phyloP scores from a whole-genome alignment of 176 grass and related monocot genomes.

The Aegilops sharonensis region DNA sequence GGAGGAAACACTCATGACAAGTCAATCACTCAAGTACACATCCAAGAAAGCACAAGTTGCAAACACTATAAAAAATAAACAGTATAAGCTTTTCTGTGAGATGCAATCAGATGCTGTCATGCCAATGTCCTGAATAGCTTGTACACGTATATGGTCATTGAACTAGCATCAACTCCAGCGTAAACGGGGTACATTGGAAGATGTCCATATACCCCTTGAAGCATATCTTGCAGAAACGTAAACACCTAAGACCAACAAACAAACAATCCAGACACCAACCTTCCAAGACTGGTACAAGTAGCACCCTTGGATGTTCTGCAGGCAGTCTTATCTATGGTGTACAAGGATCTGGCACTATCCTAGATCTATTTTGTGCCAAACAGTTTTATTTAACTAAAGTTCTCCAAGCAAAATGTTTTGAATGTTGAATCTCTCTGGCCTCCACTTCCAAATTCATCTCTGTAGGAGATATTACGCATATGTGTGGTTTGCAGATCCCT shows the following conservation, averaged over 20 bases:
- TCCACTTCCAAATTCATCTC: not conserved
- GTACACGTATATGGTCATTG: constrained; percentile 1
- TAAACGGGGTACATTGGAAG: not conserved
- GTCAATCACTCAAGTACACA: constrained; percentile 11
- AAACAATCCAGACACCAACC: not conserved
- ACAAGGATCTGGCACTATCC: not conserved
- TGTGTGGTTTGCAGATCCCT: not conserved
- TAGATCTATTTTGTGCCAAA: not conserved
- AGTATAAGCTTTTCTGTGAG: not conserved
- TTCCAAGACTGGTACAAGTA: not conserved
- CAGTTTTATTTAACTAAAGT: not conserved
- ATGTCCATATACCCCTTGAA: not conserved
- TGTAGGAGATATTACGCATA: not conserved
- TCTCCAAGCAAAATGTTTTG: not conserved
- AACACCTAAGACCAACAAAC: not conserved
- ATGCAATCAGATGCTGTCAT: not conserved
- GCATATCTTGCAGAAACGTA: not conserved
- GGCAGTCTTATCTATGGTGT: not conserved
- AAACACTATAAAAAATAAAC: not conserved
- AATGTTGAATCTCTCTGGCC: not conserved
- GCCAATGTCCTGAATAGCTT: not conserved
- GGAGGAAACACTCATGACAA: constrained; percentile 7
- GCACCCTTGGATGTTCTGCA: not conserved
- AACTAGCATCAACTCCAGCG: not conserved
- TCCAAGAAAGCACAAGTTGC: not conserved